Percentiles rank a stretch among this genome's conserved stretches.
Evolutionary conservation across 2,329 filamentous ascomycete species (phyloP).

Genomic region (Malbranchea zuffiana): DNA sequence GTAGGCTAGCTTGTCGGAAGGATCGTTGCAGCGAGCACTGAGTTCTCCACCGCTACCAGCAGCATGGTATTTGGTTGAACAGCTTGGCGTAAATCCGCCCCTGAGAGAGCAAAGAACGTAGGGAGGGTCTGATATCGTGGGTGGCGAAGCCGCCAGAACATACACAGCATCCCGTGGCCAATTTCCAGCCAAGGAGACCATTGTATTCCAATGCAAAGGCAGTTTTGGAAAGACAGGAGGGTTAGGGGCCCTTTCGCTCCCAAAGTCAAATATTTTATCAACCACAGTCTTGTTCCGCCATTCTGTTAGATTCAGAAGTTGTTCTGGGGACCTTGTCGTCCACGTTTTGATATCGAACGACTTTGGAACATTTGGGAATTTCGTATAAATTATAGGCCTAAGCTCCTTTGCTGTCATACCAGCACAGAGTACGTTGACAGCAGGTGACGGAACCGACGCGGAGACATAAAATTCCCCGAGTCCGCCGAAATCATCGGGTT

Average conservation of each 20-base stretch:
- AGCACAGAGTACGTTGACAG: conserved; percentile 61
- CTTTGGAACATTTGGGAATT: conserved; percentile 40
- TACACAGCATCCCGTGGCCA: conserved; percentile 50
- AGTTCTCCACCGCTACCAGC: conserved; percentile 50
- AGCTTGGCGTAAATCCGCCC: conserved; percentile 53
- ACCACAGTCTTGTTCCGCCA: conserved; percentile 50
- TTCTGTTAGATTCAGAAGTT: conserved; percentile 29
- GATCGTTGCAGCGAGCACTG: conserved; percentile 51
- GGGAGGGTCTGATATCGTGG: conserved; percentile 27
- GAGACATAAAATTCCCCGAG: conserved; percentile 57
- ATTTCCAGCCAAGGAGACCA: conserved; percentile 41
- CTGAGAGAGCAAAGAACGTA: conserved; percentile 60
- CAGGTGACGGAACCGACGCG: conserved; percentile 59
- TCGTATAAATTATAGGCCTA: conserved; percentile 51
- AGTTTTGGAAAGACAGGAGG: conserved; percentile 46
- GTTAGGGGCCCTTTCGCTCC: conserved; percentile 39
- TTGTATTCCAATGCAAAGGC: conserved; percentile 55
- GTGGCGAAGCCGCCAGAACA: conserved; percentile 46
- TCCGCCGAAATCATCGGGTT: conserved; percentile 54
- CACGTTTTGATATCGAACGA: conserved; percentile 23
- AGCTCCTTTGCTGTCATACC: conserved; percentile 53
- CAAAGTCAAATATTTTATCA: conserved; percentile 62
- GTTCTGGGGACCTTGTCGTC: conserved; percentile 19
- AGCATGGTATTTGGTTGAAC: conserved; percentile 49
- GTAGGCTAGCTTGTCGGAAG: conserved; percentile 46